phyloP scores from a whole-genome alignment of 768 basidiomycete species.

The Calocybe indica region DNA sequence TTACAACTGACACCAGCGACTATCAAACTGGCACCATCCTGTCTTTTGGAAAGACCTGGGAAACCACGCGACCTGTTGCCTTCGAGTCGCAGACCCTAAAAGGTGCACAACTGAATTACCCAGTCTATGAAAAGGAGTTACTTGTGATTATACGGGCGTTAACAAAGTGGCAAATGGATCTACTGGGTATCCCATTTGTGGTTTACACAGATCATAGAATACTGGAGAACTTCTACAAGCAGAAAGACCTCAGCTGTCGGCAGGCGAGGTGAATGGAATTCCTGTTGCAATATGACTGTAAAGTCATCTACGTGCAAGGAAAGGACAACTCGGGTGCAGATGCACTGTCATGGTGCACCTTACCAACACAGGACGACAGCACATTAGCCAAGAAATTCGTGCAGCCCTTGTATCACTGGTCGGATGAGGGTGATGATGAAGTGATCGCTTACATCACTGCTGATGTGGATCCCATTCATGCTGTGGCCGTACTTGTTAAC shows the following conservation, averaged over 20 bases:
- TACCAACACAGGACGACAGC: no score
- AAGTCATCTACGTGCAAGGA: conserved; percentile 4
- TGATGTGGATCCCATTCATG: no score
- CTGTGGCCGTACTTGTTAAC: neutral
- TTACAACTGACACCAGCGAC: conserved; percentile 14
- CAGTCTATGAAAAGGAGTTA: conserved; percentile 13
- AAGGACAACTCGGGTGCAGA: conserved; percentile 10
- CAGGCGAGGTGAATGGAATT: conserved; percentile 4
- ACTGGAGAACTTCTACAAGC: conserved; percentile 1
- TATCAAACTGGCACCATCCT: conserved; percentile 7
- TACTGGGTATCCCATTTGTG: conserved; percentile 9
- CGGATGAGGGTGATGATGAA: no score
- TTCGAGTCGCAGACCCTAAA: conserved; percentile 7
- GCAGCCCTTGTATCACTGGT: neutral
- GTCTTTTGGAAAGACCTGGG: conserved; percentile 5
- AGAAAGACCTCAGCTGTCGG: neutral
- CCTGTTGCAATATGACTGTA: conserved; percentile 1
- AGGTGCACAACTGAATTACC: conserved; percentile 7
- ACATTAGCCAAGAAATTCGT: no score
- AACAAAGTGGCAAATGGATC: conserved; percentile 1
- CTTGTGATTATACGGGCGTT: conserved; percentile 11
- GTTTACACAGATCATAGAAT: conserved; percentile 10
- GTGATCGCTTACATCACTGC: no score
- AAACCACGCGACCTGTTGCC: conserved; percentile 4
- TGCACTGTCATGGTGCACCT: conserved; percentile 6